These are phyloP conservation scores for Monosporascus sp. DNA, from an alignment of 2,329 filamentous ascomycete genomes.

Conservation along the genomic window DNA sequence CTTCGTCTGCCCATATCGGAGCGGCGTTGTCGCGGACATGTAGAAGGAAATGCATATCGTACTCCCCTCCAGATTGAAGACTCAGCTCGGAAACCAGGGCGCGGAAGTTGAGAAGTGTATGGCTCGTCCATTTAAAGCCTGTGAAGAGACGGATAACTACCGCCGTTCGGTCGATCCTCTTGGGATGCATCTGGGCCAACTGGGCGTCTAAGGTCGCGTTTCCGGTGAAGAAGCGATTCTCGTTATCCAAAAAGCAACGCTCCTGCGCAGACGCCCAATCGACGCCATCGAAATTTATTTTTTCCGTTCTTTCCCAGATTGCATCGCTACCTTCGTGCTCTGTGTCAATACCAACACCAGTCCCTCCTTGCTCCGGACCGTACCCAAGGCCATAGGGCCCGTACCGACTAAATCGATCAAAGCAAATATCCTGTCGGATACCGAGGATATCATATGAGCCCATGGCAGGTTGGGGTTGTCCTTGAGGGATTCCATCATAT, in stretches of 20 bases:
- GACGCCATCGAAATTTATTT: constrained; percentile 51
- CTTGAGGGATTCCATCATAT: constrained; percentile 66
- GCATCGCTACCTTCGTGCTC: constrained; percentile 63
- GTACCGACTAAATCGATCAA: constrained; percentile 79
- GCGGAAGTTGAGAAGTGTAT: constrained; percentile 75
- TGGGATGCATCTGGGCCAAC: constrained; percentile 15
- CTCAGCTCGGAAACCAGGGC: constrained; percentile 76
- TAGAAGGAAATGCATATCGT: constrained; percentile 75
- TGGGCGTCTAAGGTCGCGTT: constrained; percentile 30
- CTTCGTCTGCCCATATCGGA: constrained; percentile 77
- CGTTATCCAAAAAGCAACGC: constrained; percentile 55
- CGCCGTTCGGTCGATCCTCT: constrained; percentile 59
- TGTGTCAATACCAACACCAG: constrained; percentile 65
- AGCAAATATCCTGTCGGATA: constrained; percentile 73
- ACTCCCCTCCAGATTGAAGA: constrained; percentile 75
- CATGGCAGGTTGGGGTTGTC: constrained; percentile 72
- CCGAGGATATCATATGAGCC: constrained; percentile 74
- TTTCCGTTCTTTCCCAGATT: constrained; percentile 50
- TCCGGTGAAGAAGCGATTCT: constrained; percentile 52
- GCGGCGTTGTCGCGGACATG: constrained; percentile 77
- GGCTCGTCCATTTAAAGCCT: constrained; percentile 72
- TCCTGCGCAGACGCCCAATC: constrained; percentile 53
- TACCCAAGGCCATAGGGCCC: constrained; percentile 88
- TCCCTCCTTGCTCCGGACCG: constrained; percentile 64
- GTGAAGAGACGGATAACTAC: constrained; percentile 77